A percentile compares a stretch with the other conserved stretches of the same genome.
Conservation (phyloP, 2,329 filamentous ascomycete species). For the Fusarium longipes region DNA sequence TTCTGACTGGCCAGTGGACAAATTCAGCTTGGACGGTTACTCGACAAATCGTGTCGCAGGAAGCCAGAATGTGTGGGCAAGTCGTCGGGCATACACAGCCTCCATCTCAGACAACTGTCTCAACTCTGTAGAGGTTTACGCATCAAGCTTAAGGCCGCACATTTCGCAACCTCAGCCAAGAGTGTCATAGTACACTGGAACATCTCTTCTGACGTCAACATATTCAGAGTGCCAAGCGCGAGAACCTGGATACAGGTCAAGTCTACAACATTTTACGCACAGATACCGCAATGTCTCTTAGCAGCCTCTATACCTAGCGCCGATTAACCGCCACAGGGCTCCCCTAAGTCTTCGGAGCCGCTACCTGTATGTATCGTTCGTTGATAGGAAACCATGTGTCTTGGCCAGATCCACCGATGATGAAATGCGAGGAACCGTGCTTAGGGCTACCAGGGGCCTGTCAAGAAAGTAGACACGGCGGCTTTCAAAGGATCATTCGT, state of each 20-base stretch:
- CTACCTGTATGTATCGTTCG: constrained; percentile 18
- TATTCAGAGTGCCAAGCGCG: constrained; percentile 7
- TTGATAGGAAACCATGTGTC: constrained; percentile 15
- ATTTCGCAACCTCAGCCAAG: constrained; percentile 1
- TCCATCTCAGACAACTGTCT: constrained; percentile 3
- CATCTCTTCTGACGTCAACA: constrained; percentile 20
- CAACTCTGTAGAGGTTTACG: neutral
- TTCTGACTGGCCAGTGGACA: constrained; percentile 38
- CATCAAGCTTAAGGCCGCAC: neutral
- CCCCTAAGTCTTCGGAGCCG: constrained; percentile 2
- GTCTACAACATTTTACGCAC: constrained; percentile 3
- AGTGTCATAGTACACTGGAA: constrained; percentile 1
- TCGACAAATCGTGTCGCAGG: constrained; percentile 35
- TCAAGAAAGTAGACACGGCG: constrained; percentile 7
- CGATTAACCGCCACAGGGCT: constrained; percentile 9
- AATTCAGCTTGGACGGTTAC: constrained; percentile 19
- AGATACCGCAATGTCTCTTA: constrained; percentile 3
- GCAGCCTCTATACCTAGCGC: constrained; percentile 2
- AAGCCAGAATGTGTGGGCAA: constrained; percentile 8
- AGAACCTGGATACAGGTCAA: neutral
- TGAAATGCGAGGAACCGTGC: constrained; percentile 31
- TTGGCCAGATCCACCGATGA: constrained; percentile 36
- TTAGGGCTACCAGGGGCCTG: constrained; percentile 11
- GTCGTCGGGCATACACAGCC: constrained; percentile 20
- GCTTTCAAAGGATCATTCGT: neutral